Percentiles rank a stretch among this genome's conserved stretches.
Conservation (phyloP, 768 basidiomycete species). For the Chalciporus pseudorubinellus region DNA sequence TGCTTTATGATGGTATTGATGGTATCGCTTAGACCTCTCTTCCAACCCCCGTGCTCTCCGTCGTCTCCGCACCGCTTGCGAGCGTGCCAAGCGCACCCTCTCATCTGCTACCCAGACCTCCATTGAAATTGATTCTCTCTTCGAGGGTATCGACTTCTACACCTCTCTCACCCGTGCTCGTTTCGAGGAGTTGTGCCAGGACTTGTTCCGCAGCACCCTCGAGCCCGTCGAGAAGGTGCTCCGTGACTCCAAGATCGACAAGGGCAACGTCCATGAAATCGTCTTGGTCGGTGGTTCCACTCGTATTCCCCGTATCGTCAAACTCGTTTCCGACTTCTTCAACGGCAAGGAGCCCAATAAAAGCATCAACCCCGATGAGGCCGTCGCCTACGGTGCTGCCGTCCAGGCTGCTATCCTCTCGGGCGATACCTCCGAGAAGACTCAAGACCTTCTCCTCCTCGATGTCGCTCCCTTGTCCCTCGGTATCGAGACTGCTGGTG, state of each 20-base stretch:
- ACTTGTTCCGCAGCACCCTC: constrained; percentile 90
- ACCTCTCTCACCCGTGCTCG: constrained; percentile 97
- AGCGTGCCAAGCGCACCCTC: constrained; percentile 97
- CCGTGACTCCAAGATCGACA: constrained; percentile 97
- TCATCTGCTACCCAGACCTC: constrained; percentile 96
- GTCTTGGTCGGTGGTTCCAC: constrained; percentile 98
- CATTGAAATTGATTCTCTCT: constrained; percentile 97
- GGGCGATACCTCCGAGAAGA: constrained; percentile 97
- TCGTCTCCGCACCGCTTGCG: constrained; percentile 96
- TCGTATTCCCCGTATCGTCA: constrained; percentile 95
- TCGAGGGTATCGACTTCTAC: constrained; percentile 98
- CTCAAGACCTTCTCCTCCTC: constrained; percentile 91
- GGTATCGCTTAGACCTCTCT: constrained; percentile 63
- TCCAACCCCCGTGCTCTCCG: constrained; percentile 93
- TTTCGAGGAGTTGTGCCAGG: constrained; percentile 94
- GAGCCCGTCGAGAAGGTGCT: constrained; percentile 98
- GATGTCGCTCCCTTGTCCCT: constrained; percentile 89
- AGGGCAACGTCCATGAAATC: constrained; percentile 92
- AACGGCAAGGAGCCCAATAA: constrained; percentile 99
- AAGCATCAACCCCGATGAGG: constrained; percentile 99
- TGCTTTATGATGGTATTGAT: constrained; percentile 3
- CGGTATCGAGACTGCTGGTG: constrained; percentile 98
- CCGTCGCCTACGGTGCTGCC: constrained; percentile 97
- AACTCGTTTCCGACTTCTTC: constrained; percentile 98
- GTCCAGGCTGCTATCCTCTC: constrained; percentile 98